phyloP scores from a whole-genome alignment of 768 basidiomycete species.

The Trametes maxima region DNA sequence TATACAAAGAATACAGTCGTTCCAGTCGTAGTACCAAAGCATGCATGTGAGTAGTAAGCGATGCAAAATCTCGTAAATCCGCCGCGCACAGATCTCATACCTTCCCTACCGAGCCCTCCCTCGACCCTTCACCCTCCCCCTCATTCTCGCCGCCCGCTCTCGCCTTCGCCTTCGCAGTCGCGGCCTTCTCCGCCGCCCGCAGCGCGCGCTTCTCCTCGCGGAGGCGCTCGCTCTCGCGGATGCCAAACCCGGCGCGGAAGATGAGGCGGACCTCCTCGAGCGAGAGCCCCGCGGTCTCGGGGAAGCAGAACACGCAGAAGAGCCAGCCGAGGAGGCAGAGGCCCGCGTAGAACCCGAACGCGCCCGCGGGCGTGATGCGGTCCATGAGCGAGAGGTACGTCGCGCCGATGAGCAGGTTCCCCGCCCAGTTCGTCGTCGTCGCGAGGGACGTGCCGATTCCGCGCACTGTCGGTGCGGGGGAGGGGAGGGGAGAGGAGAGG shows the following conservation, averaged over 20 bases:
- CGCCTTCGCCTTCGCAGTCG: not conserved
- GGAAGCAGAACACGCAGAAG: conserved; percentile 73
- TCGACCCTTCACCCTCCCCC: not conserved
- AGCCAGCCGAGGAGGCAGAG: conserved; percentile 69
- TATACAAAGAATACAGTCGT: conserved; percentile 17
- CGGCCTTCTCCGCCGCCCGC: conserved; percentile 1
- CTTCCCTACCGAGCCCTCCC: not conserved
- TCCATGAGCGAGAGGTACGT: conserved; percentile 83
- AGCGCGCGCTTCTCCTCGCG: conserved; percentile 45
- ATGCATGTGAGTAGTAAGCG: not conserved
- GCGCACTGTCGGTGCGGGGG: conserved; percentile 46
- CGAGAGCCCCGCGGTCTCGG: conserved; percentile 77
- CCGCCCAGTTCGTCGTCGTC: conserved; percentile 78
- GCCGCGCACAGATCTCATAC: not conserved
- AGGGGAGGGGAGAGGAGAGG: not conserved
- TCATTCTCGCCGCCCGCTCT: not conserved
- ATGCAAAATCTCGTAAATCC: not conserved
- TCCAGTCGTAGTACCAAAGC: conserved; percentile 9
- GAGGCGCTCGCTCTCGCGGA: conserved; percentile 55
- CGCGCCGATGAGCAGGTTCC: conserved; percentile 74
- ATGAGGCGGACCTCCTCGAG: conserved; percentile 67
- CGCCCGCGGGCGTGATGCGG: conserved; percentile 70
- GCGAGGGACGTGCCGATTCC: conserved; percentile 77
- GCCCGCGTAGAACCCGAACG: conserved; percentile 78
- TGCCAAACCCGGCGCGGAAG: conserved; percentile 66